Evolutionary conservation across 2,329 filamentous ascomycete genomes (phyloP).

Genomic region (Fusarium albidum): DNA sequence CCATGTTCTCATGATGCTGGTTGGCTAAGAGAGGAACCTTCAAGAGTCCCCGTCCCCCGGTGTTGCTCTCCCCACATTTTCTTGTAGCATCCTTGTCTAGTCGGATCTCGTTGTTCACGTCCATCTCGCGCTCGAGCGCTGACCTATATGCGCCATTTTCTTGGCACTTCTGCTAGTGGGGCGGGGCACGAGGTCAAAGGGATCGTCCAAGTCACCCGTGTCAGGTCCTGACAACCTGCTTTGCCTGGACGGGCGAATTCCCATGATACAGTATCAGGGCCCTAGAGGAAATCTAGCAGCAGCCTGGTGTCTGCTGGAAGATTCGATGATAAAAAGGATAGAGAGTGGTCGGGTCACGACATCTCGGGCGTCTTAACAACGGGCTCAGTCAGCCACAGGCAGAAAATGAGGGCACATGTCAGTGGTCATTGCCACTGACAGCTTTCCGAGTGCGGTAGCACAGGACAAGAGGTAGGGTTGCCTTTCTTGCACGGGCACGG

Average conservation of each 20-base stretch:
- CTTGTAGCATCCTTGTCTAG: conserved; percentile 31
- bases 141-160: conserved; percentile 34
- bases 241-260: background rate
- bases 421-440: conserved; percentile 8
- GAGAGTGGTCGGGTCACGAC: background rate
- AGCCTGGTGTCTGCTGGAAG: background rate
- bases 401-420: conserved; percentile 26
- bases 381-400: background rate
- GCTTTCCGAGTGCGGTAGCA: conserved; percentile 14
- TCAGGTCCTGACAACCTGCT: background rate
- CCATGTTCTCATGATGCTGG: conserved; percentile 1
- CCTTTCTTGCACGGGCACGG: too few species aligned
- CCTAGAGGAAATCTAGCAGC: too few species aligned
- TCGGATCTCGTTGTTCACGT: conserved; percentile 27
- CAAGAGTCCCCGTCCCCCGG: background rate
- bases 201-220: conserved; percentile 8
- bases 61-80: conserved; percentile 30
- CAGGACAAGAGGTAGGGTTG: too few species aligned
- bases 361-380: background rate
- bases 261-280: too few species aligned
- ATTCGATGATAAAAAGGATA: background rate
- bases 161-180: conserved; percentile 31
- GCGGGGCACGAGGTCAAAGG: conserved; percentile 24
- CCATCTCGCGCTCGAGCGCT: conserved; percentile 11
- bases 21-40: conserved; percentile 3